Base-by-base conservation (phyloP, 2,329 filamentous ascomycete genomes). In the Alternaria angustiovoidea region DNA sequence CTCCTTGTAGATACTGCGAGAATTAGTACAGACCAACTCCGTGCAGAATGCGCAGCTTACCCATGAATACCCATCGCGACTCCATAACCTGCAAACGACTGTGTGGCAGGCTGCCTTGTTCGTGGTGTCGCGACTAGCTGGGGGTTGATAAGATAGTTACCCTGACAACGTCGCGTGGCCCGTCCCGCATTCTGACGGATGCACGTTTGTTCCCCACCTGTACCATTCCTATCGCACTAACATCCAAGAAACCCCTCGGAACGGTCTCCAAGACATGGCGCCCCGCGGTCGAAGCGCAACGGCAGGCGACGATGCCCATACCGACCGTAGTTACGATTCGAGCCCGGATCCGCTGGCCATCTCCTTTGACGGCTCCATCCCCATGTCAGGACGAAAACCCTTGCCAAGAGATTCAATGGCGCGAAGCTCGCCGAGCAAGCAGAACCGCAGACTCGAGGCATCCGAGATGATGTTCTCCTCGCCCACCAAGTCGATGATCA, bases 1-100 rank as follows among this genome's bases (percentile, higher is more conserved):
- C 78, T 97, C 92, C 73, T 91, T 90, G 80, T 97, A 95, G 54
- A 99, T 92, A 16, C 94, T 97, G 66, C 54, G 57, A 43, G 43
- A 51, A 51, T 78, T 42, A 76, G 65, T 14, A 55, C 12, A 5
- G 2, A 14, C 22, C 16, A 2, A 14, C 4, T 24, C 7, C 11
- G 8, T 5, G 16, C 28, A 26, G 22, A n/a, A 18, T n/a, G 12
- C 38, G 36, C 34, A 20, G 60, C 70, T 57, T 57, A 79, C 78
- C 78, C 78, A 59, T 78, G 75, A 41, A 80, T 80, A 26, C 78
- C 78, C 78, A 80, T 80, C 46, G 62, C 70, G 62, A 47, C 55
- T 54, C 68, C 70, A 70, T 71, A 51, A 47, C 58, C 58, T 70
- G 42, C 39, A 52, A 46, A 28, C 47, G 46, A 36, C 58, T 51